phyloP scores from a whole-genome alignment of 2,329 filamentous ascomycete genomes.

The Tolypocladium nubicola region DNA sequence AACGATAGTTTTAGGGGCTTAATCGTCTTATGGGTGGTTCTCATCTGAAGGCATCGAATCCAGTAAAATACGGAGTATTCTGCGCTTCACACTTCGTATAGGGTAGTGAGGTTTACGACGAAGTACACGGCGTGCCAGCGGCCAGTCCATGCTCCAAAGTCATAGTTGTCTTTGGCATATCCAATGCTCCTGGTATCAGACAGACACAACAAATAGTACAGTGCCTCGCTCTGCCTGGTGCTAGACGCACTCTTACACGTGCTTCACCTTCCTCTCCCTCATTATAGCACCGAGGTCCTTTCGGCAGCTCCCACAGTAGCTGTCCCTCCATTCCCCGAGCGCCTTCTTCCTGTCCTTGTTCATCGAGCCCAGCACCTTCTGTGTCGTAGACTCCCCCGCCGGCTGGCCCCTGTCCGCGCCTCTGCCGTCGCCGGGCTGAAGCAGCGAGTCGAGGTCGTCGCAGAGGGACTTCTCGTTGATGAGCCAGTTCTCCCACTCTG shows the following conservation, averaged over 20 bases:
- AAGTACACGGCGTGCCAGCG: too few species aligned
- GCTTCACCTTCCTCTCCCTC: conserved; percentile 17
- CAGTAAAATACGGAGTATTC: too few species aligned
- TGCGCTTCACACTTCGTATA: too few species aligned
- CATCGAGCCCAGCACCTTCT: conserved; percentile 21
- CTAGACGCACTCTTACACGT: conserved; percentile 3
- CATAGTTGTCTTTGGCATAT: not conserved
- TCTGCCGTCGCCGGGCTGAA: conserved; percentile 20
- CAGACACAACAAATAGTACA: not conserved
- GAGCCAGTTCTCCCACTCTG: conserved; percentile 93
- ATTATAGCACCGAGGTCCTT: conserved; percentile 27
- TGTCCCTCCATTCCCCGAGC: conserved; percentile 37
- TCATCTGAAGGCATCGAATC: too few species aligned
- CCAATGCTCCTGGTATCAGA: not conserved
- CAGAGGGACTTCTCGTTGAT: conserved; percentile 69
- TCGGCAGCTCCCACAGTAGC: conserved; percentile 47
- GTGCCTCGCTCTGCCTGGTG: not conserved
- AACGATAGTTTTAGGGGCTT: too few species aligned
- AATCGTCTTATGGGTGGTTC: too few species aligned
- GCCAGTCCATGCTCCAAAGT: not conserved
- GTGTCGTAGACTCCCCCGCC: conserved; percentile 12
- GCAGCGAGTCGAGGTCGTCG: conserved; percentile 42
- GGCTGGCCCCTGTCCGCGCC: conserved; percentile 7
- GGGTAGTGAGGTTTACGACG: too few species aligned
- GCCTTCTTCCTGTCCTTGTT: conserved; percentile 20